Conservation (phyloP, 106 monocot genomes). For the Vanilla planifolia region DNA sequence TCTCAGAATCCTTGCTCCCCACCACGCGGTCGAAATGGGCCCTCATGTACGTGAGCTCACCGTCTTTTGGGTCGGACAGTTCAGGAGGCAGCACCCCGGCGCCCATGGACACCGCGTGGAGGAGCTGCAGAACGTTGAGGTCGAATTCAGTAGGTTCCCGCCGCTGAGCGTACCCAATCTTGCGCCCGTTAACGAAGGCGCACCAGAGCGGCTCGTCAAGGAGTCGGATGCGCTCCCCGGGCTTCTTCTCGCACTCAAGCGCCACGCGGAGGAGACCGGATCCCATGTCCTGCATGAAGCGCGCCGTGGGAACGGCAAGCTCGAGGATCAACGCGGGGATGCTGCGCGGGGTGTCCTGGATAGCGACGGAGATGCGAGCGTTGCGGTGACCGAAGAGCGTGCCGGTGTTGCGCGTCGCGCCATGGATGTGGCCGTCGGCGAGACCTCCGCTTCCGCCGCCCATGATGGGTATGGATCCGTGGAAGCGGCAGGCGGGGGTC, state of each 20-base stretch:
- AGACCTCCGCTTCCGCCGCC: not conserved
- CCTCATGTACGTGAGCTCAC: conserved; percentile 88
- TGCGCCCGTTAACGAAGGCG: conserved; percentile 65
- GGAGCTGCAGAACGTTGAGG: conserved; percentile 65
- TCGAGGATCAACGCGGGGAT: conserved; percentile 58
- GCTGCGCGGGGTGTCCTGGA: conserved; percentile 69
- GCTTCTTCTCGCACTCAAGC: conserved; percentile 90
- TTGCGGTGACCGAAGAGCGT: conserved; percentile 87
- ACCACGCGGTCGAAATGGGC: conserved; percentile 67
- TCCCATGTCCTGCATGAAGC: conserved; percentile 85
- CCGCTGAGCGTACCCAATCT: conserved; percentile 50
- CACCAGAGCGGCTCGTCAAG: conserved; percentile 82
- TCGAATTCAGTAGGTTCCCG: conserved; percentile 61
- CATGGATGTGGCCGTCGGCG: conserved; percentile 61
- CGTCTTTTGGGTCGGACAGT: conserved; percentile 39
- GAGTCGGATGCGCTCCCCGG: conserved; percentile 33
- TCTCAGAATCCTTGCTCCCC: conserved; percentile 85
- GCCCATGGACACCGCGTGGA: conserved; percentile 86
- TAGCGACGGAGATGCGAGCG: conserved; percentile 52
- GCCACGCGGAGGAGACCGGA: conserved; percentile 64
- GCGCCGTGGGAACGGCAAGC: conserved; percentile 56
- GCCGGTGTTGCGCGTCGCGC: conserved; percentile 67
- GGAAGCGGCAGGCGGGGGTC: conserved; percentile 59
- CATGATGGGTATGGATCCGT: conserved; percentile 14
- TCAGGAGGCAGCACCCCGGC: conserved; percentile 79